Evolutionary conservation across 345 rosid genomes (phyloP), one percentile per base, ranked within the genome.

Genomic region (Populus ilicifolia): DNA sequence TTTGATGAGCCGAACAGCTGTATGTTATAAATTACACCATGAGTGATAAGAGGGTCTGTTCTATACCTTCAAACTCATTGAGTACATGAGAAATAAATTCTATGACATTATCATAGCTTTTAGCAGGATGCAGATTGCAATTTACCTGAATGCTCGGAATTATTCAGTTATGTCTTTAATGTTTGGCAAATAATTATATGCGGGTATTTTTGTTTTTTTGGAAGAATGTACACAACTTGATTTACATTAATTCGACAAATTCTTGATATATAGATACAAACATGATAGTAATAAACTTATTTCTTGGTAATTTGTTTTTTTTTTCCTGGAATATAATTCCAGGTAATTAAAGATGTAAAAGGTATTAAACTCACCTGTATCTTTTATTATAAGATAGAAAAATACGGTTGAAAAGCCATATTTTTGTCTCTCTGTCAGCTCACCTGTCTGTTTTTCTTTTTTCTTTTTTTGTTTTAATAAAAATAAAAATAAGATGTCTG

Each of bases 21-120:
- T 29, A 59, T 73, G 81, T 61, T 67, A 61, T 71, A 66, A 64
- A 72, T 72, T 69, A 72, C 79, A 70, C 73, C 81, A 66, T 65
- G 78, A 75, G 66, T 64, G 66, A 74, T 78, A 48, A 78, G 73
- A 70, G 65, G 63, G 72, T 64, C 72, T 35, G 72, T 71, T 71
- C 72, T 52, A 9, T 30, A 23, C 56, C 71, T 62, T 48, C 13
- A 43, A 43, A 77, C 71, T 29, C 12, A 23, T 64, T 64, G 71
- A 63, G 71, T 27, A 46, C 50, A 36, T 16, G 13, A 61, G 39
- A 29, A 66, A 78, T 78, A 65, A 78, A 62, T 61, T 70, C 20
- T 5, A 39, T 52, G 73, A 69, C 50, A 38, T 59, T 68, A 71
- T 68, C 72, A 6, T 10, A 36, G 23, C n/a, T 13, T 35, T 30